Base-by-base conservation (phyloP, 2,329 filamentous ascomycete species). In the Alternaria sp. region DNA sequence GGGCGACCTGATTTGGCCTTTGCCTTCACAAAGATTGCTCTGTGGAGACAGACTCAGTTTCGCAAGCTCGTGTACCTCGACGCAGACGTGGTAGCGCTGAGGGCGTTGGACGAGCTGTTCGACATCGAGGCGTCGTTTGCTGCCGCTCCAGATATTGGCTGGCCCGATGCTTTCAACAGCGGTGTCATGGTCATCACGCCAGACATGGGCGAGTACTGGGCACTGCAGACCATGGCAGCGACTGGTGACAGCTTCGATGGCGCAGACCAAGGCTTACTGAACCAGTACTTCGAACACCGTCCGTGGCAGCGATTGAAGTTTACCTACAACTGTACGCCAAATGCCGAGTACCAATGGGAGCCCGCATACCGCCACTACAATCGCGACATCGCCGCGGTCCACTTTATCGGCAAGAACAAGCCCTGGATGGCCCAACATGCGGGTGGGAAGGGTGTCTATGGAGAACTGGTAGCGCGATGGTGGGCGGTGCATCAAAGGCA, bases 161-260 rank as follows among this genome's bases (percentile, higher is more conserved):
- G 96, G 96, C 96, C 96, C 32, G 96, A 99, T 82, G 88, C 94
- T 65, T 98, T 98, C 88, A 99, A 99, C 82, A 93, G 92, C n/a
- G 96, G 96, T 74, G 89, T 99, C 72, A 96, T 99, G 93, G 93
- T 93, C 36, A 81, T 99, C 63, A 90, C 86, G 15, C 96, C 96
- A 32, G 91, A 95, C 80, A 85, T 94, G 86, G 91, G 90, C 61
- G 94, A 97, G 70, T 98, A 94, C 81, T 90, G 93, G 81, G 91
- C 93, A 45, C 86, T 99, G 76, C 85, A 89, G 67, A 92, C 92
- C 67, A 89, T 97, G 85, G 93, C 96, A 25, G 88, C 93, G 71
- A 86, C 90, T 59, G 94, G 94, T 25, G 92, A 95, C 77, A 97
- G 94, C 68, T 99, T 99, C 76, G 96, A 99, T 78, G 96, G 96